Base-by-base conservation (phyloP, 2,329 filamentous ascomycete species). In the Emericellopsis atlantica region DNA sequence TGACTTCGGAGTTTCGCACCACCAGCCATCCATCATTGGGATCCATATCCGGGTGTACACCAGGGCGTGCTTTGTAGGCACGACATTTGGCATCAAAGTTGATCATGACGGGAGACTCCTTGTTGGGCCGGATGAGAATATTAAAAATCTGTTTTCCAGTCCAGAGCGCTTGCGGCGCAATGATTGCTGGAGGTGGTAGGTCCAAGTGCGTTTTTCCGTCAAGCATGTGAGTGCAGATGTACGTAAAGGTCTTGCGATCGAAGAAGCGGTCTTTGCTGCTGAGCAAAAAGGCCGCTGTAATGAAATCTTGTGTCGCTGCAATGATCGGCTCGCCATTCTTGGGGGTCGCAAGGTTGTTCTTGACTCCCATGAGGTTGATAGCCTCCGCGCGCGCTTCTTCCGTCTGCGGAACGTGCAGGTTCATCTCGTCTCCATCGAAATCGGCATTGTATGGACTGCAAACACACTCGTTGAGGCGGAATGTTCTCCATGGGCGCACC, bases 381-480 rank as follows among this genome's bases (percentile, higher is more conserved):
- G 92, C 92, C 61, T 98, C 92, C 3, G 90, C 86, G 43, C 92
- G 77, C 10, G 92, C 90, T 61, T 98, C 92, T 64, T 98, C 92
- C 0, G 92, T 96, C 57, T 98, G 92, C 2, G 92, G 92, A 14
- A 98, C 89, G 62, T 98, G 92, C 37, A 98, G 65, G 52, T 98
- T 98, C 92, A 98, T 98, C 61, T 98, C 92, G 52, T 98, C 92
- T 45, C 92, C 92, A 53, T 98, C 92, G 51, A 98, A 98, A 74
- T 98, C 92, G 42, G 92, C 92, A 52, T 98, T 98, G 70, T 98
- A 98, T 4, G 92, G 92, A 46, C 84, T 89, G 62, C 92, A 98
- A 2, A 95, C 92, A 74, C 92, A 98, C 59, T 98, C 92, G 57
- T 98, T 98, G 15, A 98, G 72, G 41, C 92, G 82, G 58, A 98